Percentiles rank a stretch among this genome's conserved stretches.
phyloP scores from a whole-genome alignment of 768 basidiomycete genomes.

The Tylopilus vinaceipallidus region DNA sequence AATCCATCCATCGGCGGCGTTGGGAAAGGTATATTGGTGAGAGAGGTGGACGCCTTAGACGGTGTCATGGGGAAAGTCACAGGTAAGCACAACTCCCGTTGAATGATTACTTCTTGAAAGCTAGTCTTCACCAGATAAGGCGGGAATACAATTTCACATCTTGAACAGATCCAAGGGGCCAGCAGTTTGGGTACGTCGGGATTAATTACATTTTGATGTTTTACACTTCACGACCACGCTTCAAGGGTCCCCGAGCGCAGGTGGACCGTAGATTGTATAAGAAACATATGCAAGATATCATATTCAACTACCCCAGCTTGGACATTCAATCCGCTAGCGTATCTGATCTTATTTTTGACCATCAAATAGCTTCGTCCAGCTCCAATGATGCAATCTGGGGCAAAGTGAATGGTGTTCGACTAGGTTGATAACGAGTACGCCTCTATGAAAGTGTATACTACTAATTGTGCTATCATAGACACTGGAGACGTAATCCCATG shows the following conservation, averaged over 20 bases:
- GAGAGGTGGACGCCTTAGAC: slow-evolving; percentile 88
- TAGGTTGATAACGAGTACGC: slow-evolving; percentile 44
- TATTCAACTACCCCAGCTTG: slow-evolving; percentile 67
- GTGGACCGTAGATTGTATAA: slow-evolving; percentile 86
- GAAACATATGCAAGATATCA: slow-evolving; percentile 68
- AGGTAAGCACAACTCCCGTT: slow-evolving; percentile 43
- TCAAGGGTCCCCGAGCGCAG: slow-evolving; percentile 84
- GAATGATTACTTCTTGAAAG: background rate
- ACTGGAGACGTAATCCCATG: slow-evolving; percentile 73
- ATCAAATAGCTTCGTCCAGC: slow-evolving; percentile 28
- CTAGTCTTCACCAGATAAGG: slow-evolving; percentile 56
- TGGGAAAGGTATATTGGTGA: slow-evolving; percentile 88
- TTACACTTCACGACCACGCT: background rate
- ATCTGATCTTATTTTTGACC: slow-evolving; percentile 72
- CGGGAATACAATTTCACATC: slow-evolving; percentile 86
- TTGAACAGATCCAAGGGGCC: slow-evolving; percentile 84
- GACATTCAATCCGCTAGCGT: slow-evolving; percentile 72
- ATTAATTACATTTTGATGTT: too few relatives aligned
- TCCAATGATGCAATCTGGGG: slow-evolving; percentile 41
- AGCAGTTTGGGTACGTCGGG: slow-evolving; percentile 76
- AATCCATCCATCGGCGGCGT: slow-evolving; percentile 92
- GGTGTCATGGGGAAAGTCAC: slow-evolving; percentile 83
- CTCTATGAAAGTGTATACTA: background rate
- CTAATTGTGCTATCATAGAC: slow-evolving; percentile 41
- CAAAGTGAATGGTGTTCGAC: slow-evolving; percentile 58